Percentiles rank a stretch among this genome's conserved stretches.
Evolutionary conservation across 169 alveolate genomes (phyloP).

Genomic region (Plasmodium knowlesi): DNA sequence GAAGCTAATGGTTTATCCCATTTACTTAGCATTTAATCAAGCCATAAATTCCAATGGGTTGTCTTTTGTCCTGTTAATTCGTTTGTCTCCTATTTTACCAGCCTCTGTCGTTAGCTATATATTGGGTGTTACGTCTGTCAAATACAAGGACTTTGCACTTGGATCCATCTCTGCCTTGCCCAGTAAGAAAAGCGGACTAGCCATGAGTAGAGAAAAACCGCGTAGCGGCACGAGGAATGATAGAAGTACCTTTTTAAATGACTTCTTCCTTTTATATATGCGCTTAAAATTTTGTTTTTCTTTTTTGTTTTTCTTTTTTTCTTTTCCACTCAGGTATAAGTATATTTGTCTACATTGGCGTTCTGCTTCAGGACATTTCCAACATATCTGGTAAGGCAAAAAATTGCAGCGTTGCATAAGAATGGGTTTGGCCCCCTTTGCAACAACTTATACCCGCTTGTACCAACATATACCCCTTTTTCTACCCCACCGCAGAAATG

Average conservation of each 20-base stretch:
- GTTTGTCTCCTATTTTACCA: slow-evolving; percentile 75
- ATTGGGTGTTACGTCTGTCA: slow-evolving; percentile 71
- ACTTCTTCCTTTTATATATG: not conserved
- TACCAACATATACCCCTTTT: not conserved
- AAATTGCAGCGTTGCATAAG: not conserved
- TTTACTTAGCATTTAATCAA: slow-evolving; percentile 75
- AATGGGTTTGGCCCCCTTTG: not conserved
- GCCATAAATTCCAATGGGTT: slow-evolving; percentile 72
- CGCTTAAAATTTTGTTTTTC: not conserved
- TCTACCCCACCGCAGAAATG: slow-evolving; percentile 15
- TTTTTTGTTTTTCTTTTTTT: not conserved
- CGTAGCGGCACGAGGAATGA: not conserved
- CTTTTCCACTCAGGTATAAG: slow-evolving; percentile 18
- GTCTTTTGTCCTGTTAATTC: slow-evolving; percentile 70
- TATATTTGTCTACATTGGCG: slow-evolving; percentile 72
- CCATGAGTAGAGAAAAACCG: not conserved
- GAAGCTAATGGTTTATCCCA: slow-evolving; percentile 62
- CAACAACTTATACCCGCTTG: not conserved
- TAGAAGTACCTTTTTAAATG: not conserved
- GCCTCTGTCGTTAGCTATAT: slow-evolving; percentile 73
- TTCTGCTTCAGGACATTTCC: slow-evolving; percentile 67
- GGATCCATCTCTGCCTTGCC: slow-evolving; percentile 75
- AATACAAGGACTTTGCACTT: slow-evolving; percentile 55
- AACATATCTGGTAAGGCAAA: slow-evolving; percentile 37
- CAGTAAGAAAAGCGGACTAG: not conserved